Evolutionary conservation across 306 rosid species (phyloP), one percentile per base, ranked within the genome.

Genomic region (Gillenia trifoliata): DNA sequence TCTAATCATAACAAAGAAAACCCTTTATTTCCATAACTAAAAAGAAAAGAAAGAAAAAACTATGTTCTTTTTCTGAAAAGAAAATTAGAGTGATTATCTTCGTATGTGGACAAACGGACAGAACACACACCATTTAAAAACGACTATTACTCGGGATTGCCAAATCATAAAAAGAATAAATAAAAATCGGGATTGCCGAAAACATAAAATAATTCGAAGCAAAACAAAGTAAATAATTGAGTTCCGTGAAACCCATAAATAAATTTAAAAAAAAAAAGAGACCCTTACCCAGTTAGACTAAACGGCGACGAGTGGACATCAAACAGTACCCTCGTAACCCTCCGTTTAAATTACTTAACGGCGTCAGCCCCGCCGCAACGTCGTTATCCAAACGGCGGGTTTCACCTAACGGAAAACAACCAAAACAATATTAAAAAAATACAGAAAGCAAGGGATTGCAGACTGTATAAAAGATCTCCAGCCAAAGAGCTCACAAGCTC

Each of bases 281-380:
- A 19, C 4, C 64, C 28, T 29, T 11, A 8, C 23, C 25, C 68
- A 1, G 57, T 23, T 49, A 3, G 68, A 66, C 28, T 6, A 79
- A 78, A 83, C 86, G 83, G 85, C 82, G 49, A 66, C 76, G 70
- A 60, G 54, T 56, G 26, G 60, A 2, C 72, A 45, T 43, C 41
- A 82, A 41, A 11, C 31, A 25, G 77, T 77, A 64, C 29, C 43
- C 31, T 6, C 0, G 28, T 4, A 80, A 38, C 68, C 77, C 74
- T 68, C 82, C 55, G 64, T 15, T 31, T 54, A 52, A 17, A 13
- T 28, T 8, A 30, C 3, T 23, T 80, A 78, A 83, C 91, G 68
- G 2, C 86, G 96, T 91, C 75, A 82, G 28, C 22, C 30, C 71
- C 67, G 87, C 92, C 88, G 88, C 83, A 86, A 84, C 94, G 88